Conservation (phyloP, 768 basidiomycete genomes). For the Mycena indigotica region DNA sequence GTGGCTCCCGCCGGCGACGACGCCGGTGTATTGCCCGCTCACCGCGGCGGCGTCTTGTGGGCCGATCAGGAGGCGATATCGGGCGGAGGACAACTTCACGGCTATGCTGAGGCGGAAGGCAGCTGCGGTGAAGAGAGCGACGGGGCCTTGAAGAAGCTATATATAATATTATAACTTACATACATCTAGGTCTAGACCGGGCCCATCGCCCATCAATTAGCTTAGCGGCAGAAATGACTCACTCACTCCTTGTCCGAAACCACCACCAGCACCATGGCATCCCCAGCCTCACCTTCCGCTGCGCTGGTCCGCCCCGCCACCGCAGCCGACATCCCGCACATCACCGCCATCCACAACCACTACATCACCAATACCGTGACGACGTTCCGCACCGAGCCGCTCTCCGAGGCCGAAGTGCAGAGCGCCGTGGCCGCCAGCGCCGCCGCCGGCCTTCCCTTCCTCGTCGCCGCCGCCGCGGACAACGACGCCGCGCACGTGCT, state of each 20-base stretch:
- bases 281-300: slow-evolving; percentile 12
- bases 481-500: slow-evolving; percentile 10
- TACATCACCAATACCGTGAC: slow-evolving; percentile 23
- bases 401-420: slow-evolving; percentile 9
- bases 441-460: slow-evolving; percentile 4
- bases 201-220: no score
- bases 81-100: no score
- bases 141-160: no score
- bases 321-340: slow-evolving; percentile 15
- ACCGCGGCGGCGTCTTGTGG: no score
- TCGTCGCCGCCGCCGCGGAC: slow-evolving; percentile 8
- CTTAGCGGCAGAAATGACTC: no score
- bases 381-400: slow-evolving; percentile 23
- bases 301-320: slow-evolving; percentile 10
- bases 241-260: not conserved
- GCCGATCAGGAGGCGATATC: no score
- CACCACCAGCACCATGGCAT: not conserved
- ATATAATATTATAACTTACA: no score
- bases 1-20: no score
- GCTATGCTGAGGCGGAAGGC: no score
- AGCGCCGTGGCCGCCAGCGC: slow-evolving; percentile 3
- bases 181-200: no score
- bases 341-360: slow-evolving; percentile 25
- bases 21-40: no score
- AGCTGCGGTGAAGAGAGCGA: no score